A percentile compares a stretch with the other conserved stretches of the same genome.
These are phyloP conservation scores for Erucastrum elatum DNA, from an alignment of 345 rosid species.

Conservation along the genomic window DNA sequence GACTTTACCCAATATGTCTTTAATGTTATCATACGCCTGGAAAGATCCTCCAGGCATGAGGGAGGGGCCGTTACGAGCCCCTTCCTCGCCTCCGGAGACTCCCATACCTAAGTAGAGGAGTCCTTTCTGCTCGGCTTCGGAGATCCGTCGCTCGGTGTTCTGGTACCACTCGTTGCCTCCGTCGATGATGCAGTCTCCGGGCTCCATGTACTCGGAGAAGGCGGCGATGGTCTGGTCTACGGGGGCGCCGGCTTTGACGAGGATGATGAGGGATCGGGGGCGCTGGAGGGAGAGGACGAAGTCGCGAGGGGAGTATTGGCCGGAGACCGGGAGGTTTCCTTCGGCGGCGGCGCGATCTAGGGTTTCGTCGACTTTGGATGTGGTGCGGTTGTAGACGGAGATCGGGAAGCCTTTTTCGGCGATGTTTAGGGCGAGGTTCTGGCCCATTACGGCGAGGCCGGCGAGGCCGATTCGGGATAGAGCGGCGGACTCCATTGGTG, in stretches of 20 bases:
- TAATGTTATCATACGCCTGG: constrained; percentile 70
- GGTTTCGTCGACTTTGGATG: constrained; percentile 91
- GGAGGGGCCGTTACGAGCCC: constrained; percentile 90
- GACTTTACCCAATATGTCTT: constrained; percentile 67
- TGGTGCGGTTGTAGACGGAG: constrained; percentile 89
- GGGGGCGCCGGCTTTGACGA: constrained; percentile 92
- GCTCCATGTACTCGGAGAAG: constrained; percentile 71
- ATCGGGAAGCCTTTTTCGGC: constrained; percentile 94
- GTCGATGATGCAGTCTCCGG: constrained; percentile 87
- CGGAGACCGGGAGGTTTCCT: constrained; percentile 75
- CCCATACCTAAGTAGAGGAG: constrained; percentile 92
- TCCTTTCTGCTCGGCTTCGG: constrained; percentile 56
- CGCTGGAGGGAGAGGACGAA: constrained; percentile 84
- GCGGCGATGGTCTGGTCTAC: constrained; percentile 91
- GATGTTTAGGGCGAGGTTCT: constrained; percentile 86
- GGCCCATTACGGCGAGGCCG: constrained; percentile 99
- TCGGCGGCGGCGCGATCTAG: constrained; percentile 63
- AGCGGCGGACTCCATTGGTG: constrained; percentile 60
- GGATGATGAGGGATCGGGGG: constrained; percentile 91
- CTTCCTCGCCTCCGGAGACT: constrained; percentile 96
- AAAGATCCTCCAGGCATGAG: constrained; percentile 93
- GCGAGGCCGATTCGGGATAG: constrained; percentile 88
- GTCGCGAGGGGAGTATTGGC: constrained; percentile 75
- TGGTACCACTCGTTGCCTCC: constrained; percentile 97
- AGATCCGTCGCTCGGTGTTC: constrained; percentile 86